These are phyloP conservation scores for Apium graveolens DNA, from an alignment of 129 eudicot species.

Conservation along the genomic window DNA sequence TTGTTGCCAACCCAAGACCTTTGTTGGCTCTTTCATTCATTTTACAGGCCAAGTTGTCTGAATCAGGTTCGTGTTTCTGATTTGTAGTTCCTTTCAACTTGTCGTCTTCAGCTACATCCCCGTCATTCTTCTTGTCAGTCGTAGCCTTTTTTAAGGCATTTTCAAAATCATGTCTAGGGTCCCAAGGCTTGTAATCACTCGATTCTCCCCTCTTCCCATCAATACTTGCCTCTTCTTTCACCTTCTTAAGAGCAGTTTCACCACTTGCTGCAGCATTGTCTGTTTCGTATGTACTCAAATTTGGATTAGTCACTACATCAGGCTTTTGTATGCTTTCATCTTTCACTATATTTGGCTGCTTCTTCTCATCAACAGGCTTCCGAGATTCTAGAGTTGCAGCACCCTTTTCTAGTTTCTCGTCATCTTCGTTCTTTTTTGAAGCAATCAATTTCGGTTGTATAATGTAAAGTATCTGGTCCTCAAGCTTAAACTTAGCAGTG, in stretches of 20 bases:
- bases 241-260: not conserved
- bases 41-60: not conserved
- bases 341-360: not conserved
- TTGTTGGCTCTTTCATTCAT: not conserved
- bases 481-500: slow-evolving; percentile 4
- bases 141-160: not conserved
- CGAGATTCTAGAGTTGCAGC: not conserved
- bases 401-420: not conserved
- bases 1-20: not conserved
- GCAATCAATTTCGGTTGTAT: not conserved
- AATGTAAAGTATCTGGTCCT: slow-evolving; percentile 2
- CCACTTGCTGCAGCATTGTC: not conserved
- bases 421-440: not conserved
- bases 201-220: not conserved
- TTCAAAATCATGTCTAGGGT: not conserved
- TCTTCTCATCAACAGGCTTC: not conserved
- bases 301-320: not conserved
- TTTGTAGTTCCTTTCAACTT: not conserved
- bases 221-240: not conserved
- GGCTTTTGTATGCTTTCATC: not conserved
- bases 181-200: not conserved
- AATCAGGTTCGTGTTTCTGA: not conserved
- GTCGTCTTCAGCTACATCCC: not conserved
- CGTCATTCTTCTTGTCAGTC: not conserved
- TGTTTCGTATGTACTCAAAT: not conserved